Evolutionary conservation across 345 rosid species (phyloP).

Genomic region (Linum lewisii): DNA sequence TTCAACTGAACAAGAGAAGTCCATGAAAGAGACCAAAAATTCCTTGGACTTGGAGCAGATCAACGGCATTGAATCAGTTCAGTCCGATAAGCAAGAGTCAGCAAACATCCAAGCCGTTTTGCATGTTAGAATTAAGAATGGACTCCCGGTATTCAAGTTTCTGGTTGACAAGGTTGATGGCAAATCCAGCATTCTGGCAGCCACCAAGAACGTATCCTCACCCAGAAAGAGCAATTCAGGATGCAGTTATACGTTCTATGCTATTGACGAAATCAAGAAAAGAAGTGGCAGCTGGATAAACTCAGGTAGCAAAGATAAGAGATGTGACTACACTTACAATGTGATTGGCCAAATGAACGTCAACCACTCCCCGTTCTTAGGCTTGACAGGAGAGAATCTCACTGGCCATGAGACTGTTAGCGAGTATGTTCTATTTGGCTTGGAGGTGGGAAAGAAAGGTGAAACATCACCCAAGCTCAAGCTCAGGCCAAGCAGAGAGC

Average conservation of each 20-base stretch:
- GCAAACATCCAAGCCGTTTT: slow-evolving; percentile 45
- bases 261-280: slow-evolving; percentile 57
- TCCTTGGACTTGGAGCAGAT: slow-evolving; percentile 21
- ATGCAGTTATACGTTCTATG: slow-evolving; percentile 44
- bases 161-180: slow-evolving; percentile 45
- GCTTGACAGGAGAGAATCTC: slow-evolving; percentile 20
- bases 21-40: slow-evolving; percentile 28
- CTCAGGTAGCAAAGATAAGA: slow-evolving; percentile 47
- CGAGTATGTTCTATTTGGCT: slow-evolving; percentile 56
- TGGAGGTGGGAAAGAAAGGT: slow-evolving; percentile 31
- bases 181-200: slow-evolving; percentile 51
- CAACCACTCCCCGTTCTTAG: slow-evolving; percentile 19
- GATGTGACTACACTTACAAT: slow-evolving; percentile 39
- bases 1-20: slow-evolving; percentile 30
- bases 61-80: slow-evolving; percentile 17
- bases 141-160: slow-evolving; percentile 58
- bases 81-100: slow-evolving; percentile 25
- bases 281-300: slow-evolving; percentile 57
- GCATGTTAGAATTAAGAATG: slow-evolving; percentile 52
- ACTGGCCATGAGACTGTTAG: slow-evolving; percentile 22
- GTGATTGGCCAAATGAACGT: slow-evolving; percentile 56
- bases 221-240: slow-evolving; percentile 31
- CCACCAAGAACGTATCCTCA: slow-evolving; percentile 36
- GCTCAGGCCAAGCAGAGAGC: slow-evolving; percentile 34
- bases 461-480: slow-evolving; percentile 17